Conservation (phyloP, 768 basidiomycete species). For the Asterophora parasitica region DNA sequence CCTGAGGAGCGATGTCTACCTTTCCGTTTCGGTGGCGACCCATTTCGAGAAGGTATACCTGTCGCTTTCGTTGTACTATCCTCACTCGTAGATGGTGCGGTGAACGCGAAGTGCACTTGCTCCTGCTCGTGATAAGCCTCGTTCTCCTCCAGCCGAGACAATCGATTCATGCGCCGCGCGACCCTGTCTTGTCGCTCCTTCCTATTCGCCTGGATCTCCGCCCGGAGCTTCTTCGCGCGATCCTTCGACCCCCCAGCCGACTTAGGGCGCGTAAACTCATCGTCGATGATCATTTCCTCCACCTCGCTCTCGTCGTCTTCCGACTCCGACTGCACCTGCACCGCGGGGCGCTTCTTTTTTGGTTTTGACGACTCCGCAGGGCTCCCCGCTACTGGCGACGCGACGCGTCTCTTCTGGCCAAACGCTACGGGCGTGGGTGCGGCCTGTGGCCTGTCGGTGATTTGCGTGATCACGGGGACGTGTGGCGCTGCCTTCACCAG, state of each 20-base stretch:
- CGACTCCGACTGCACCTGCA: slow-evolving; percentile 3
- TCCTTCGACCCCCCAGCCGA: slow-evolving; percentile 17
- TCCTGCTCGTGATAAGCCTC: slow-evolving; percentile 4
- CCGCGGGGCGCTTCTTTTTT: slow-evolving; percentile 1
- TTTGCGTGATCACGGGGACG: slow-evolving; percentile 29
- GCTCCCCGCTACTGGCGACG: slow-evolving; percentile 11
- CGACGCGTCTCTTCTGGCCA: slow-evolving; percentile 16
- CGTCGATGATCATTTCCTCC: slow-evolving; percentile 46
- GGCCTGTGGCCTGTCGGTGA: slow-evolving; percentile 14
- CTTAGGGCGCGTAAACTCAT: slow-evolving; percentile 19
- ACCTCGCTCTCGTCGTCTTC: slow-evolving; percentile 43
- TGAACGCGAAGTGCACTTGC: slow-evolving; percentile 17
- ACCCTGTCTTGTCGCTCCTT: slow-evolving; percentile 28
- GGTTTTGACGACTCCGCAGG: slow-evolving; percentile 1
- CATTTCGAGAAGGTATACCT: slow-evolving; percentile 15
- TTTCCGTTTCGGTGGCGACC: slow-evolving; percentile 40
- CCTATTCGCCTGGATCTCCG: slow-evolving; percentile 29
- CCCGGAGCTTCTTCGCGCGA: slow-evolving; percentile 23
- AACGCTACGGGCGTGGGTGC: slow-evolving; percentile 10
- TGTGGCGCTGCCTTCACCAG: slow-evolving; percentile 42
- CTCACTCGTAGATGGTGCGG: neutral
- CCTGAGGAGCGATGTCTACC: slow-evolving; percentile 26
- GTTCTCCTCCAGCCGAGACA: slow-evolving; percentile 14
- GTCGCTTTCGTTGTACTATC: too few species aligned
- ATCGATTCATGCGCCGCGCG: slow-evolving; percentile 22